phyloP scores from a whole-genome alignment of 2,329 filamentous ascomycete genomes.

The Fusarium sublunatum region DNA sequence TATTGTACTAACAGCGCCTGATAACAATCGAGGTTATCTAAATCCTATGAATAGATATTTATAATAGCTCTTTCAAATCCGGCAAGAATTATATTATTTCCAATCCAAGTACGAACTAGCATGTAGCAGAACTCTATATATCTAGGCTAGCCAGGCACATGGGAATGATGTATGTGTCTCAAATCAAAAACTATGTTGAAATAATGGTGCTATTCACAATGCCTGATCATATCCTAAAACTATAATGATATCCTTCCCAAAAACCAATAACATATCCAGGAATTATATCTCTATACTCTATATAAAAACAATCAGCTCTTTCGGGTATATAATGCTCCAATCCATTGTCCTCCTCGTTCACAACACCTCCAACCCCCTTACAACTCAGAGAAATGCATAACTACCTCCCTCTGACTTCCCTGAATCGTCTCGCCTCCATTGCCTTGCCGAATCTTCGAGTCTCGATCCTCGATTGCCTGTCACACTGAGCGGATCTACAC shows the following conservation, averaged over 20 bases:
- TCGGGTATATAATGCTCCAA: slow-evolving; percentile 27
- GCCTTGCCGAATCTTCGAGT: slow-evolving; percentile 20
- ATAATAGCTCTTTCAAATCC: too few species aligned
- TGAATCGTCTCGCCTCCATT: slow-evolving; percentile 38
- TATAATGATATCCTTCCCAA: slow-evolving; percentile 3
- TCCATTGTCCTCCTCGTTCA: background rate
- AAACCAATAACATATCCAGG: background rate
- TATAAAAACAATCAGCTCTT: slow-evolving; percentile 3
- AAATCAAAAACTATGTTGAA: too few species aligned
- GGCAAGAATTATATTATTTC: too few species aligned
- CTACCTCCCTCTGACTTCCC: slow-evolving; percentile 39
- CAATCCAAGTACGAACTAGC: too few species aligned
- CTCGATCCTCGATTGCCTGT: slow-evolving; percentile 27
- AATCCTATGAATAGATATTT: too few species aligned
- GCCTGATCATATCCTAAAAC: background rate
- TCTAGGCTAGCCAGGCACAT: too few species aligned
- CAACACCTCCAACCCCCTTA: background rate
- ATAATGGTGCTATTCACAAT: slow-evolving; percentile 1
- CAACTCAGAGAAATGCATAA: slow-evolving; percentile 42
- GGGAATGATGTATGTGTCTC: too few species aligned
- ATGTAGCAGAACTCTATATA: too few species aligned
- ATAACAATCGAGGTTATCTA: too few species aligned
- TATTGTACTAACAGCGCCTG: too few species aligned
- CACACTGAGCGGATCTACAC: slow-evolving; percentile 24
- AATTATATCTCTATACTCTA: background rate